Base-by-base conservation (phyloP, 2,329 filamentous ascomycete genomes). In the Emmonsia crescens region DNA sequence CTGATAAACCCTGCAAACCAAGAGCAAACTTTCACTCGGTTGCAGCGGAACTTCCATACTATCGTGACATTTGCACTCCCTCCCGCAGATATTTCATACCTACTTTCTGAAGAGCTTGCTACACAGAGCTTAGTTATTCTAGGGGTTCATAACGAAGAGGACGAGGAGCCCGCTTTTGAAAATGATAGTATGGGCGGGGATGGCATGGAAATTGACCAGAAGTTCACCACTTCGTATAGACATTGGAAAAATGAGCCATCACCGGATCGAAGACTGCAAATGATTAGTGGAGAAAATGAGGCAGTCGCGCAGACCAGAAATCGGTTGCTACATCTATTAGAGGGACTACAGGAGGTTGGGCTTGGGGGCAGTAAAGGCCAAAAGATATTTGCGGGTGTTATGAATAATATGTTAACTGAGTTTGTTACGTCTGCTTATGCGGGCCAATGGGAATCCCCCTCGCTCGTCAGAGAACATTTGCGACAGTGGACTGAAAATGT, bases 381-480 rank as follows among this genome's bases (percentile, higher is more conserved):
- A 67, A 80, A 80, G 62, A 79, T 83, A 8, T 82, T 85, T 64
- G 84, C 83, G 2, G 75, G 77, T 60, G 82, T 84, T 1, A 82
- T 86, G 76, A 79, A 84, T 67, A 77, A 79, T 42, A 72, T 85
- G 64, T 75, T 87, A 65, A 80, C 80, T 49, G 77, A 80, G 14
- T 83, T 83, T 65, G 78, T 86, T 27, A 75, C 76, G 36, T 78
- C 80, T 56, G 77, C 79, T n/a, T 85, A 84, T 67, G 75, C 82
- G 52, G 78, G 81, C 2, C 77, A 83, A 63, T 86, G 84, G 83
- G 77, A 77, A 59, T 74, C 78, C 0, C 78, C 78, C 36, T 76
- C 76, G 10, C 74, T 77, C 12, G 77, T 80, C 4, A 73, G 78
- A 12, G 73, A 77, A 33, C 79, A 81, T 61, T 70, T 87, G 59